Evolutionary conservation across 176 grass and related monocot genomes (phyloP).

Genomic region (Cocos nucifera): DNA sequence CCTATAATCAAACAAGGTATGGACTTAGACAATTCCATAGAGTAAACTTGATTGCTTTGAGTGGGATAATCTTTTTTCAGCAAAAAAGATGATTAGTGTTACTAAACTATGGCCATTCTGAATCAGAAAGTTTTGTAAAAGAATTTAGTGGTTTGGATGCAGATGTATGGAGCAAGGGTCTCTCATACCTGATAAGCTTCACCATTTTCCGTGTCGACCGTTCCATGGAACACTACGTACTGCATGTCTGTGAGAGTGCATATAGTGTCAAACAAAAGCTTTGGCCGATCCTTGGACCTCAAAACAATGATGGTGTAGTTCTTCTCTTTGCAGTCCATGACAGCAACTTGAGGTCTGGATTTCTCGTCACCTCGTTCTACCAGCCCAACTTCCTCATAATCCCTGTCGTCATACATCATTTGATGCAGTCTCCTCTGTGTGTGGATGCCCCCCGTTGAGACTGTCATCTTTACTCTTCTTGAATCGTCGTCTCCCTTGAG

Average conservation of each 20-base stretch:
- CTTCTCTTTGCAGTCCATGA: slow-evolving; percentile 44
- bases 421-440: slow-evolving; percentile 46
- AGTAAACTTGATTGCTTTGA: too few relatives aligned
- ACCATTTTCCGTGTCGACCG: slow-evolving; percentile 32
- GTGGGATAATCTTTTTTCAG: too few relatives aligned
- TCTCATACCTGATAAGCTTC: slow-evolving; percentile 54
- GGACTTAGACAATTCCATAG: too few relatives aligned
- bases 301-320: slow-evolving; percentile 49
- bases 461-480: slow-evolving; percentile 11
- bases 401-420: slow-evolving; percentile 37
- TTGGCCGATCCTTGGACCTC: slow-evolving; percentile 40
- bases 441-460: slow-evolving; percentile 15
- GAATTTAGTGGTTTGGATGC: too few relatives aligned
- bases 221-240: slow-evolving; percentile 67
- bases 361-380: background rate
- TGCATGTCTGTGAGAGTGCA: slow-evolving; percentile 50
- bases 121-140: too few relatives aligned
- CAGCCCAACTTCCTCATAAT: background rate
- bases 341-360: slow-evolving; percentile 9
- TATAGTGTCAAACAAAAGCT: slow-evolving; percentile 60
- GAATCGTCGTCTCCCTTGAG: slow-evolving; percentile 22
- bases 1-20: slow-evolving; percentile 25
- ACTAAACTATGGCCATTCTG: too few relatives aligned
- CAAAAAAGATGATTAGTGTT: too few relatives aligned
- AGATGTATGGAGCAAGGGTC: background rate